These are phyloP conservation scores for Yamadazyma olivae DNA, from an alignment of 805 yeast species.

Conservation along the genomic window DNA sequence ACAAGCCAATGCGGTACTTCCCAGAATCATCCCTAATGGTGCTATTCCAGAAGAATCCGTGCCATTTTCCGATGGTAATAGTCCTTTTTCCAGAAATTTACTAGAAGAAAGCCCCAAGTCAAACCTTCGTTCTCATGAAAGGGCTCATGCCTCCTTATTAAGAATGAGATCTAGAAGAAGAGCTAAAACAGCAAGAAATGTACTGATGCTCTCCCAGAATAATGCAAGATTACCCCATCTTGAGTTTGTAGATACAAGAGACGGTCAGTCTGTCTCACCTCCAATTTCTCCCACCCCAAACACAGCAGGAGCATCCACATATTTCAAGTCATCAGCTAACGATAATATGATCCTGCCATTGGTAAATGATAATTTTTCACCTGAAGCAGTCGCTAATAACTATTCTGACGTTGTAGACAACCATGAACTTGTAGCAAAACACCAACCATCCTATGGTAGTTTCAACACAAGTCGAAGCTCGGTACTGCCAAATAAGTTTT, in stretches of 20 bases:
- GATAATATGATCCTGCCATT: not conserved
- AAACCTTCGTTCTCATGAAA: conserved; percentile 46
- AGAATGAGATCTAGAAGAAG: conserved; percentile 59
- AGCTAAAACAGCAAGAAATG: conserved; percentile 39
- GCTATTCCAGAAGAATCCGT: not conserved
- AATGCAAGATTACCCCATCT: conserved; percentile 19
- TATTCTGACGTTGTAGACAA: no score
- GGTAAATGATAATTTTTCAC: not conserved
- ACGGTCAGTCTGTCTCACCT: conserved; percentile 12
- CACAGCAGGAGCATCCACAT: conserved; percentile 6
- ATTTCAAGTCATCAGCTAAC: conserved; percentile 1
- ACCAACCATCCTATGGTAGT: conserved; percentile 7
- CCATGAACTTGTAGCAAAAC: no score
- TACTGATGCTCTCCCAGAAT: conserved; percentile 23
- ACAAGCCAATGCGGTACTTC: conserved; percentile 11
- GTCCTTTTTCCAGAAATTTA: conserved; percentile 7
- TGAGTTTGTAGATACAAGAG: conserved; percentile 13
- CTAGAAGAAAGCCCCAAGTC: conserved; percentile 28
- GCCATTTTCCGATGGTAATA: conserved; percentile 1
- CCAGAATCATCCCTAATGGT: conserved; percentile 6
- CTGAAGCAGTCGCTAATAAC: no score
- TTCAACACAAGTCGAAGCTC: conserved; percentile 1
- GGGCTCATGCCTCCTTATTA: conserved; percentile 64
- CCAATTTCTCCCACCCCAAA: conserved; percentile 17
- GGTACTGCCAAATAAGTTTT: conserved; percentile 5